These are phyloP conservation scores for Rhodocollybia butyracea DNA, from an alignment of 768 basidiomycete genomes.

Conservation along the genomic window DNA sequence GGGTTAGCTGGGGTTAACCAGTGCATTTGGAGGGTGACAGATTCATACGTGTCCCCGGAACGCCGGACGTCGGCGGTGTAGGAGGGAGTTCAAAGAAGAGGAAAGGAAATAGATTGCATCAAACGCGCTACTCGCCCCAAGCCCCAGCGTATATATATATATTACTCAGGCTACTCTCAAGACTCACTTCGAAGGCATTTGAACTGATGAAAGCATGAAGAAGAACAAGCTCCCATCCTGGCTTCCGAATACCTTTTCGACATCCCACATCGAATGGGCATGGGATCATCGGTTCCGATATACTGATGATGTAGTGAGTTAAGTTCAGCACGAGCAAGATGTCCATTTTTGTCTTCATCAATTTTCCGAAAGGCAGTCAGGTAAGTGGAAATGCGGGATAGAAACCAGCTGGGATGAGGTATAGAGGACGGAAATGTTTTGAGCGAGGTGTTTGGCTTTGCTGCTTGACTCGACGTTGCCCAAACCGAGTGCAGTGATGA, in stretches of 20 bases:
- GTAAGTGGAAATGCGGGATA: slow-evolving; percentile 61
- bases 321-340: slow-evolving; percentile 73
- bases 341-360: slow-evolving; percentile 74
- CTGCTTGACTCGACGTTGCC: slow-evolving; percentile 5
- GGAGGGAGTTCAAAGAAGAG: slow-evolving; percentile 1
- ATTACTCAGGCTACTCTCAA: slow-evolving; percentile 65
- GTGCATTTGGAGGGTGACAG: slow-evolving; percentile 63
- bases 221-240: slow-evolving; percentile 62
- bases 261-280: slow-evolving; percentile 74
- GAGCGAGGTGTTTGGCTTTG: slow-evolving; percentile 76
- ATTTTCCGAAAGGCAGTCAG: slow-evolving; percentile 70
- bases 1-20: slow-evolving; percentile 84
- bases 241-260: slow-evolving; percentile 60
- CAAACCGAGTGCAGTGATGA: slow-evolving; percentile 1
- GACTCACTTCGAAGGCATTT: slow-evolving; percentile 65
- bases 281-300: slow-evolving; percentile 81
- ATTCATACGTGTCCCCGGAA: slow-evolving; percentile 71
- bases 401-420: slow-evolving; percentile 68
- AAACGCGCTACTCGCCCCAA: slow-evolving; percentile 81
- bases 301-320: slow-evolving; percentile 63
- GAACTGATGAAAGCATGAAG: slow-evolving; percentile 69
- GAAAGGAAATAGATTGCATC: slow-evolving; percentile 14
- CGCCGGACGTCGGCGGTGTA: slow-evolving; percentile 67
- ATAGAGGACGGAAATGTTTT: slow-evolving; percentile 63
- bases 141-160: slow-evolving; percentile 67